Evolutionary conservation across 2,329 filamentous ascomycete genomes (phyloP), one percentile per base, ranked within the genome.

Genomic region (Aspergillus aculeatinus): DNA sequence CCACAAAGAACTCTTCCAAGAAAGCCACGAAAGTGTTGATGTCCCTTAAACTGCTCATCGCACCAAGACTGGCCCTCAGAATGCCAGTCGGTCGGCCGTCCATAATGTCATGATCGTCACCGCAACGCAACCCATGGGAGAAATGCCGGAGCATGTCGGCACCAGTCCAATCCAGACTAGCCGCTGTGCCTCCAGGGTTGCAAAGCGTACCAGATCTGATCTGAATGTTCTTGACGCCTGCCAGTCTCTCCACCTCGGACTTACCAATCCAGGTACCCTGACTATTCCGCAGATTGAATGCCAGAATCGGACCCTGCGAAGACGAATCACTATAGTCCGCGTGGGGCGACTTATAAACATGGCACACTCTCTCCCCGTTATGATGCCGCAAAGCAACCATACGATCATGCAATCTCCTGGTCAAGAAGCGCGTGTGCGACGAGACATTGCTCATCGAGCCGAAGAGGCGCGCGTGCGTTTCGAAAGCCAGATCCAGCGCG

Each of bases 151-250:
- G 88, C 83, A 97, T 88, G 70, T 98, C 92, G 85, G 88, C 89
- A 0, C 91, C 87, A 51, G 88, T 83, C 55, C 97, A 81, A 1
- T 81, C 80, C n/a, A 98, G 82, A 21, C 87, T 85, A 1, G 83
- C 81, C 14, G 92, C 89, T 60, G 96, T 85, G 1, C 92, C 92
- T 10, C 93, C 95, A 1, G 95, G 94, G 68, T 96, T 97, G 77
- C 95, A 99, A 1, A 97, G 81, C 0, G 92, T 90, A 5, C 95
- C 95, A 0, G 92, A 96, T 42, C 95, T 86, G 19, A 98, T 79
- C 69, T 97, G 91, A 48, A 98, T 89, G 52, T 86, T 85, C 65
- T 89, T 91, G 21, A 96, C 80, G 2, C 85, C 83, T 6, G 92
- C 90, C 23, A 97, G 80, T 73, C 94, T 96, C 72, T 98, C 93